Base-by-base conservation (phyloP, 2,329 filamentous ascomycete species). In the Rosellinia necatrix region DNA sequence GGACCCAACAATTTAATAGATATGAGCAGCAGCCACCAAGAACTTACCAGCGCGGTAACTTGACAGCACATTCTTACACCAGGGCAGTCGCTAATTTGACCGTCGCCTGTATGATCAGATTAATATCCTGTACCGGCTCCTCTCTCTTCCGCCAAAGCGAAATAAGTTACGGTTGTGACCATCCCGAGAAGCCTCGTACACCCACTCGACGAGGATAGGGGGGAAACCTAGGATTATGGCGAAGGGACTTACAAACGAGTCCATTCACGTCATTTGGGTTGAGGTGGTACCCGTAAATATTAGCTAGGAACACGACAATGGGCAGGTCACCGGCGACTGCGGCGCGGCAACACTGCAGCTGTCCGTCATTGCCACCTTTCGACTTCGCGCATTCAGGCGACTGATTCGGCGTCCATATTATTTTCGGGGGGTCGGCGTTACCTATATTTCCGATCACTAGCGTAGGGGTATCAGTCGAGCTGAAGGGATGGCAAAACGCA, bases 31-130 rank as follows among this genome's bases (percentile, higher is more conserved):
- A n/a, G n/a, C n/a, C n/a, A n/a, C n/a, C n/a, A n/a, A n/a, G 12
- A n/a, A 68, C 69, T 68, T 53, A 70, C 70, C 46, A 71, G 44
- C 3, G 62, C 61, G 12, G 67, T 71, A 22, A 70, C 66, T 53
- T 71, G 63, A 34, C 70, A 71, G 59, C 70, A 72, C 15, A 71
- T 32, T 46, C 66, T 69, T 38, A 70, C 66, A 2, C 69, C 69
- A 1, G 68, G 64, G 27, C 69, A 72, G 5, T 44, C 25, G 10
- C 59, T 54, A 7, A 68, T 21, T 4, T 67, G 37, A 10, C 53
- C 44, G 49, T 70, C 63, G 27, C 69, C 67, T 71, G 34, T n/a
- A n/a, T n/a, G n/a, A n/a, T n/a, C n/a, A n/a, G n/a, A n/a, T n/a
- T n/a, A n/a, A n/a, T n/a, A n/a, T n/a, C n/a, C n/a, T n/a, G n/a